Conservation (phyloP, 202 grass and related monocot species). For the Thinopyrum obtusiflorum region DNA sequence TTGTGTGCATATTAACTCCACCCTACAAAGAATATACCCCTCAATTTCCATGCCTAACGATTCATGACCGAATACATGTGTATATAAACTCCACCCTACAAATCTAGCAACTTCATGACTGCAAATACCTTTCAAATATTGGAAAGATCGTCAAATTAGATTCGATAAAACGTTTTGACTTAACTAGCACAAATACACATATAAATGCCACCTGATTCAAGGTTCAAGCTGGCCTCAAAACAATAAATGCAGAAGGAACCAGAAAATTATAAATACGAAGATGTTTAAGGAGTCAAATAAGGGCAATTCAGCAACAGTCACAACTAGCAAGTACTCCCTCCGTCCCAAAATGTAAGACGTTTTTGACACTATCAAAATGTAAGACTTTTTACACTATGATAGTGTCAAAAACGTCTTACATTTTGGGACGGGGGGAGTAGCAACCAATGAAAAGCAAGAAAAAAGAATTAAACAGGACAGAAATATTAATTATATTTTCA, state of each 20-base stretch:
- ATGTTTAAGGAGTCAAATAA: not conserved
- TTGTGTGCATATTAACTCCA: not conserved
- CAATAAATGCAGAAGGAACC: not conserved
- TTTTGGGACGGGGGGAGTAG: not conserved
- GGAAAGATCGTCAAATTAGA: constrained; percentile 7
- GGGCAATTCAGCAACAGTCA: not conserved
- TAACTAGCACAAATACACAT: not conserved
- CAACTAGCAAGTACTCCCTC: not conserved
- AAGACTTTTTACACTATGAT: too few species aligned
- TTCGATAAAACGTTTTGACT: not conserved
- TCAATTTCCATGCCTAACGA: not conserved
- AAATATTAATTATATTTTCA: not conserved
- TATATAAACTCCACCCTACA: not conserved
- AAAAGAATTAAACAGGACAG: not conserved
- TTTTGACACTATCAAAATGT: too few species aligned
- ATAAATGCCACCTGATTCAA: not conserved
- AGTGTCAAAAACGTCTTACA: too few species aligned
- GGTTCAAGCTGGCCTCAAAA: not conserved
- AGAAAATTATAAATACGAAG: not conserved
- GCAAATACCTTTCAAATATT: not conserved
- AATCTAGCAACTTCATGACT: not conserved
- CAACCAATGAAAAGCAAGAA: not conserved
- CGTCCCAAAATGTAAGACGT: too few species aligned
- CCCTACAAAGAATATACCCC: not conserved
- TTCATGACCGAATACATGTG: not conserved